Base-by-base conservation (phyloP, 2,329 filamentous ascomycete genomes). In the Thielaviopsis ethacetica region DNA sequence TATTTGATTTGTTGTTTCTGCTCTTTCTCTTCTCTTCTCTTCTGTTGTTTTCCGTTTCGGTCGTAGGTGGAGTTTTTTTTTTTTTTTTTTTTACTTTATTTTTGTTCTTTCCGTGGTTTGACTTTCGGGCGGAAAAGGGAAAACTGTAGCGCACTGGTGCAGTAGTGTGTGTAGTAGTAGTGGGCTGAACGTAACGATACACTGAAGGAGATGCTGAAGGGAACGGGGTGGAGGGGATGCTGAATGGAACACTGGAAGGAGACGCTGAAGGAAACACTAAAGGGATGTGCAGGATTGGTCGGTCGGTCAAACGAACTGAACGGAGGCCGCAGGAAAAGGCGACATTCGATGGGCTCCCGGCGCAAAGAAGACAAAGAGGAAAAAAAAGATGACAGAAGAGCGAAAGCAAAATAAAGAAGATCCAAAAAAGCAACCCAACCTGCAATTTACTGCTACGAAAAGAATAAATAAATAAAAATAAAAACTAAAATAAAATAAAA, bases 401-500 rank as follows among this genome's bases (percentile, higher is more conserved):
- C 3, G 30, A 34, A 34, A 38, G 22, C 13, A 56, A 53, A 41
- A 34, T 19, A 38, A 47, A 55, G 10, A 24, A 47, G 19, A 41
- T 30, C 30, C 24, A 47, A 57, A 44, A 53, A n/a, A 27, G 15
- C 2, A 30, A 24, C 22, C 5, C 51, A 57, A 30, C 19, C 19
- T 17, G 15, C 12, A 53, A 34, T 49, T 24, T n/a, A 55, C 26
- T 30, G 15, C 19, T 7, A 54, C 4, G 21, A 17, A 52, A 34
- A 13, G 10, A 26, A 51, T 17, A 51, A 38, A 57, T 12, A 1
- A 2, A 38, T n/a, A 7, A n/a, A 17, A 34, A 51, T n/a, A 52
- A 50, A 34, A 59, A 58, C n/a, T n/a, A n/a, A n/a, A n/a, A n/a
- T n/a, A n/a, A n/a, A 22, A 54, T 41, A 60, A 54, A 22, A 24